Base-by-base conservation (phyloP, 768 basidiomycete genomes). In the Imleria badia region DNA sequence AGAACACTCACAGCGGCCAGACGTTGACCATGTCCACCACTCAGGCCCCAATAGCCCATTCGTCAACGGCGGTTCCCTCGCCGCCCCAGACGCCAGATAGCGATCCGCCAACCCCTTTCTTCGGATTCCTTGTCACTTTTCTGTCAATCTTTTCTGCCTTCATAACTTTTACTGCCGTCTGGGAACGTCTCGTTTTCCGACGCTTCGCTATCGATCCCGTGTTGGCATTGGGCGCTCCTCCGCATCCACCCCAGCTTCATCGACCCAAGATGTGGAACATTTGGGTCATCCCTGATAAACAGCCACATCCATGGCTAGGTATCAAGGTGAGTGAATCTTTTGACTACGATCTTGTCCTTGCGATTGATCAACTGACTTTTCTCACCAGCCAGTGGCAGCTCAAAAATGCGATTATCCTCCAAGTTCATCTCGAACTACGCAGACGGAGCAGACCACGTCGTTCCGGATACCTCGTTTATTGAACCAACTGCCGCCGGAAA, bases 111-210 rank as follows among this genome's bases (percentile, higher is more conserved):
- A 55, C 59, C 22, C 47, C 71, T 11, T 61, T 71, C 41, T 71
- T 71, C 15, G 71, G 66, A 17, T 72, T 71, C 51, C 67, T 71
- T 30, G 51, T 71, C 48, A 63, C 54, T n/a, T 59, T 66, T 17
- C 54, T 71, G 39, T 66, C 70, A 0, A 39, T 71, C 26, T 71
- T 71, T 44, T 66, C 60, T 2, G 31, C 70, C 36, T 72, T 71
- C 53, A 68, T 72, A 63, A 45, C 52, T 10, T 54, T 52, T 51
- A 69, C 69, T 8, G 49, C 69, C 3, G 41, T 67, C 46, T 71
- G 71, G 70, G 69, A 66, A 36, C 70, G 71, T 40, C 71, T 71
- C n/a, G 59, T 71, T 19, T 33, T 48, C 3, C 63, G 70, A 19
- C 70, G 71, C 26, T 67, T 46, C 1, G 53, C 48, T 1, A 71